Base-by-base conservation (phyloP, 306 rosid genomes). In the Prunus fruticosa region DNA sequence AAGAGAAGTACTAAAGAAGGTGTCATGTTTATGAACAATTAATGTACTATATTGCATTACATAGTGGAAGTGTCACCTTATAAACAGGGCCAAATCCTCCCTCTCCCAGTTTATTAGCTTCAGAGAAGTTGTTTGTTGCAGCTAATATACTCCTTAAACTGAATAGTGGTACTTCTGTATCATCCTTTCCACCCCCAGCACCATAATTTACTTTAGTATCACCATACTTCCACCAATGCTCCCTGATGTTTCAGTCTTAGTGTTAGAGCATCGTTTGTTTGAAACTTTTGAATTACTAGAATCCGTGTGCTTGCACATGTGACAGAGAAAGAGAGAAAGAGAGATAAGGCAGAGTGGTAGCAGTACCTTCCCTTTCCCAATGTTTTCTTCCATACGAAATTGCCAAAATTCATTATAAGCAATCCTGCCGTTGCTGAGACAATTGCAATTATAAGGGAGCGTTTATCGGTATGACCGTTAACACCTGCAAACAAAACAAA, bases 51-150 rank as follows among this genome's bases (percentile, higher is more conserved):
- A 32, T 32, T 32, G 34, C 6, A 32, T 32, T 32, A 32, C 34
- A 32, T 32, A 32, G 7, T 32, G 38, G 7, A 41, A 20, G 3
- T 3, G 27, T 71, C 11, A 86, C 91, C 91, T 81, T 86, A 50
- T 83, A 88, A 3, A 90, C 87, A 11, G 87, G 79, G 9, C 96
- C 96, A 27, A 79, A 88, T 34, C 96, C 92, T 32, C 92, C 96
- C 58, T 20, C 74, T 64, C 92, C 89, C 13, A 84, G 82, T 64
- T 80, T 84, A 65, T 84, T 80, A 25, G 74, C 52, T 27, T 87
- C 76, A 5, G 91, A 87, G 56, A 90, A 88, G 41, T 78, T 62
- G 49, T 88, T 77, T 14, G 91, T 88, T 1, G 91, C 92, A 0
- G 3, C 74, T 12, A 73, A 8, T 49, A 90, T 71, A 46, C 82